These are phyloP conservation scores for Rhizodiscina lignyota DNA, from an alignment of 495 filamentous ascomycete species.

Conservation along the genomic window DNA sequence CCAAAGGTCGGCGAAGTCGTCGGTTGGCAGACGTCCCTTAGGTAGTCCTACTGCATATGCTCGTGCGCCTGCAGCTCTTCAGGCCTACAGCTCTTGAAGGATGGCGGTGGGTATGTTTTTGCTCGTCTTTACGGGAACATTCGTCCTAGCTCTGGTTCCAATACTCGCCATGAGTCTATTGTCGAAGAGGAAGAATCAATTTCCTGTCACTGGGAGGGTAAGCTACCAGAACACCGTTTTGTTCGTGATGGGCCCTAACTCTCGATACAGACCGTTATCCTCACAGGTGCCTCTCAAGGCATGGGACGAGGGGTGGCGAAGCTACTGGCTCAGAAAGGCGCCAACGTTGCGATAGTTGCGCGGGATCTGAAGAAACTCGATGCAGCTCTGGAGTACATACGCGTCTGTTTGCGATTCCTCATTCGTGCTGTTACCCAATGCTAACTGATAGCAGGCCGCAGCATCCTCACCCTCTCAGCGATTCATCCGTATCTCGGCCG, in stretches of 20 bases:
- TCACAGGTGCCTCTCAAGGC: conserved; percentile 88
- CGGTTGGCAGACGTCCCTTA: no score
- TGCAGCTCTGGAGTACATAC: conserved; percentile 45
- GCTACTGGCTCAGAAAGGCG: conserved; percentile 66
- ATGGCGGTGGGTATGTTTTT: no score
- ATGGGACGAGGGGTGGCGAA: conserved; percentile 64
- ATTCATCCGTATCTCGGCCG: conserved; percentile 73
- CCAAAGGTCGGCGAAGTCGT: no score
- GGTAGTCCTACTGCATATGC: no score
- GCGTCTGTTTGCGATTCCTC: not conserved
- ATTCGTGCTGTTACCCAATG: no score
- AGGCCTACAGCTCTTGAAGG: no score
- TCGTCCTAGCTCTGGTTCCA: no score
- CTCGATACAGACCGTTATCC: conserved; percentile 48
- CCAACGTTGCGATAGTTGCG: conserved; percentile 71
- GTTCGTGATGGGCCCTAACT: no score
- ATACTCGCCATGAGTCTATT: no score
- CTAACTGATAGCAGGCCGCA: conserved; percentile 35
- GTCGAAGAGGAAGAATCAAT: conserved; percentile 61
- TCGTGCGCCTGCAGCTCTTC: no score
- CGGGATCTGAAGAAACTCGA: conserved; percentile 63
- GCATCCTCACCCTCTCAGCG: conserved; percentile 44
- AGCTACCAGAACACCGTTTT: no score
- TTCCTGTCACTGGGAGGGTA: conserved; percentile 70
- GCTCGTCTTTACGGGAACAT: no score